Percentiles rank a stretch among this genome's conserved stretches.
phyloP scores from a whole-genome alignment of 306 rosid species.

The cucumber (Cucumis sativus) region DNA sequence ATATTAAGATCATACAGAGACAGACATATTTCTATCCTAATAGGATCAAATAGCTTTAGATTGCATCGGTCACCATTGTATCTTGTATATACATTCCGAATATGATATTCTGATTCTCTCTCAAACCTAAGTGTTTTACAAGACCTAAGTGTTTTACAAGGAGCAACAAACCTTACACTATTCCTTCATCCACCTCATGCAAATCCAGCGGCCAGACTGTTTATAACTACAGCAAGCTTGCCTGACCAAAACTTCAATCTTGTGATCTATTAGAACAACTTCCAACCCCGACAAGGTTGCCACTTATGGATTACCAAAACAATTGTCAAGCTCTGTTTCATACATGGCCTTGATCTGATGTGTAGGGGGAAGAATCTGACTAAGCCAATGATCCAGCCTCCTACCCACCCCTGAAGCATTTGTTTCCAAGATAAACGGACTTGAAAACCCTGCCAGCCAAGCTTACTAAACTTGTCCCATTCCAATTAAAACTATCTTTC shows the following conservation, averaged over 20 bases:
- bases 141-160: no score
- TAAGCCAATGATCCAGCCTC: neutral
- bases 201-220: neutral
- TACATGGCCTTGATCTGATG: no score
- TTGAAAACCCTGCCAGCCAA: neutral
- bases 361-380: neutral
- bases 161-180: no score
- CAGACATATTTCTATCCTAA: neutral
- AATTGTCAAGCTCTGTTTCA: neutral
- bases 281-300: neutral
- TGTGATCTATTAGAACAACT: neutral
- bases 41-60: neutral
- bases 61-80: neutral
- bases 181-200: neutral
- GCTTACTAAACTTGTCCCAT: neutral
- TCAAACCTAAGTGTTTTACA: no score
- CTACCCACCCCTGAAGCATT: neutral
- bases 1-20: neutral
- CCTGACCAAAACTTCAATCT: neutral
- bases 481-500: neutral
- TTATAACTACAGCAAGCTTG: neutral
- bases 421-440: neutral
- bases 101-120: no score
- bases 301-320: neutral
- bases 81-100: no score